A percentile compares a stretch with the other conserved stretches of the same genome.
phyloP scores from a whole-genome alignment of 768 basidiomycete species.

The Russula abietina region DNA sequence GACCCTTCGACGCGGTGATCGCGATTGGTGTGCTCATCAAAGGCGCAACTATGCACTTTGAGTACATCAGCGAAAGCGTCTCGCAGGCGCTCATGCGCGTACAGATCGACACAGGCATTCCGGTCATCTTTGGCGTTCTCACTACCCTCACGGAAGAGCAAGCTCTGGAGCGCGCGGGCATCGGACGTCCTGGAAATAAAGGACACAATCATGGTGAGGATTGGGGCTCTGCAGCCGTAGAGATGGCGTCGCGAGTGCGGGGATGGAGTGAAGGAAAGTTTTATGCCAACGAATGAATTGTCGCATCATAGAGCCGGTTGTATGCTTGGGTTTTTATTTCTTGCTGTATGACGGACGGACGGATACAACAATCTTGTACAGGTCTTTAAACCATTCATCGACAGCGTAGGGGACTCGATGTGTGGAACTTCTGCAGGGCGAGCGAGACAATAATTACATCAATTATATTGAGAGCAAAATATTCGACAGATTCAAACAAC shows the following conservation, averaged over 20 bases:
- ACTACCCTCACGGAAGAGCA: conserved; percentile 92
- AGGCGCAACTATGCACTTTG: conserved; percentile 97
- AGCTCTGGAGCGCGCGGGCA: conserved; percentile 88
- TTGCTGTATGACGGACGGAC: conserved; percentile 1
- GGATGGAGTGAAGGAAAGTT: conserved; percentile 67
- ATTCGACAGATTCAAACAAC: conserved; percentile 6
- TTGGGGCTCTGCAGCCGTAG: conserved; percentile 95
- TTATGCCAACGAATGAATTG: conserved; percentile 31
- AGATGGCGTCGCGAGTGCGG: conserved; percentile 69
- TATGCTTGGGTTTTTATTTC: neutral
- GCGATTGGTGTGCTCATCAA: conserved; percentile 98
- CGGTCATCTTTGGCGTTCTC: conserved; percentile 94
- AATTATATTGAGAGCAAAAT: neutral
- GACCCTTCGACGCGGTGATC: conserved; percentile 91
- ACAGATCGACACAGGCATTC: conserved; percentile 87
- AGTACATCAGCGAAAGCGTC: conserved; percentile 95
- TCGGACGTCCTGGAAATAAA: conserved; percentile 54
- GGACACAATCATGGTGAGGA: conserved; percentile 98
- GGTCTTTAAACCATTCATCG: neutral
- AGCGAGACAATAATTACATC: neutral
- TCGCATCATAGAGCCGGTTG: neutral
- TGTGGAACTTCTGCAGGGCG: neutral
- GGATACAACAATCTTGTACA: neutral
- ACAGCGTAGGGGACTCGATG: neutral
- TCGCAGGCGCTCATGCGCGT: conserved; percentile 92